Evolutionary conservation across 768 basidiomycete species (phyloP), one percentile per base, ranked within the genome.

Genomic region (Leucosporidium scottii): DNA sequence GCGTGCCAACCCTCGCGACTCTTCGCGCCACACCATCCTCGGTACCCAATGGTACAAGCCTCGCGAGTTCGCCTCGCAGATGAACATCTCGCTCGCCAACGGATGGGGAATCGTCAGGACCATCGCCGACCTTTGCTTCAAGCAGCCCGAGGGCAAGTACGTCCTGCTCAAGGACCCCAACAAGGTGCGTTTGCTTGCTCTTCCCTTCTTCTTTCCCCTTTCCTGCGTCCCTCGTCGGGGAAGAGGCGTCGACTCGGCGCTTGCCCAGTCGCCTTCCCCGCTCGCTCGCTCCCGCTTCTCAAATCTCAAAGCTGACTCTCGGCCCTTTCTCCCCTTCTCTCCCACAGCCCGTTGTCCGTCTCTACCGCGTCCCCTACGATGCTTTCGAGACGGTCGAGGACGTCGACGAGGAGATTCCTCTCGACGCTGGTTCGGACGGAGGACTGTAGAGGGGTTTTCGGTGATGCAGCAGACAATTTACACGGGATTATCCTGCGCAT

Each of bases 71-170:
- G 93, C 96, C 13, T 83, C 82, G 10, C 96, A 98, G 79, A 88
- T 98, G 72, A 97, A 97, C 78, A 87, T 99, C 48, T 94, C 92
- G 31, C 81, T 98, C 63, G 82, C 89, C 44, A 98, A 98, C 77
- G 96, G 96, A 17, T 99, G 96, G 96, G 96, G 96, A 63, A 97
- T 99, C 75, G 91, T 98, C 39, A 84, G 96, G 67, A 94, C 90
- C 18, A 87, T 99, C 67, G 88, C 90, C 34, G 96, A 99, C 76
- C 79, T 98, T 68, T 90, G 89, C 78, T 85, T 96, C 86, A 93
- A 93, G 79, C 87, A 93, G 86, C 91, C 91, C 27, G 94, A 98
- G 79, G 96, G 96, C 78, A 96, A 96, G 78, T 99, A 97, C 77
- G 89, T 98, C 20, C 81, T 99, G 31, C 86, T 99, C 61, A 96